Base-by-base conservation (phyloP, 75 land plant genomes). In the Picea glauca region DNA sequence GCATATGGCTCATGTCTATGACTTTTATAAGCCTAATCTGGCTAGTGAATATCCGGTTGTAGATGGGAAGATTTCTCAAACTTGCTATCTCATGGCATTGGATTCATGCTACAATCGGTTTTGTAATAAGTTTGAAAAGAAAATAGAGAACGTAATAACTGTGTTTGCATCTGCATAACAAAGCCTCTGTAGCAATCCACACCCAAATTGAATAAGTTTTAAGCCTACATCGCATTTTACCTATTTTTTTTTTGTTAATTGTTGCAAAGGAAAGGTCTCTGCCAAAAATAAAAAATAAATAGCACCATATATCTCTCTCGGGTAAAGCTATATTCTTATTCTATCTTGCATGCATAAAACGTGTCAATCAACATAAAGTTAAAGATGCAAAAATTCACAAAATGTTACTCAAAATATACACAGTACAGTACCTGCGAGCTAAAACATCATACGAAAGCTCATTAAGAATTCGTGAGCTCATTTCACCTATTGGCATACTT, bases 401-500 rank as follows among this genome's bases (percentile, higher is more conserved):
- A 17, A 67, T 67, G 72, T 40, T 40, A 40, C 46, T 66, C 46
- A 31, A 23, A 17, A 13, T 30, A 31, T 4, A 31, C 12, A 64
- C 15, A 31, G 4, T 13, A 13, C 3, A 76, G 43, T 83, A 96
- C 99, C 93, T 92, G 33, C 97, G 82, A 66, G 94, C 99, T 68
- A 88, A 78, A 11, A 96, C 89, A 86, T 96, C 99, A 67, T 89
- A 26, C 26, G 26, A 26, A 26, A 26, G 26, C 26, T 26, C 26
- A 26, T 26, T 26, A 26, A 26, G 0, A 26, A 26, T 26, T 26
- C 26, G 26, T 26, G 26, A 26, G 26, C 26, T 26, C 26, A 26
- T 26, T 26, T 26, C 26, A 26, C 26, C 26, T 26, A 26, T 26
- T 26, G 26, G 26, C 26, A 26, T 26, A 26, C 26, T 26, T 26